Evolutionary conservation across 805 yeast genomes (phyloP).

Genomic region (Danielia reshetovae): DNA sequence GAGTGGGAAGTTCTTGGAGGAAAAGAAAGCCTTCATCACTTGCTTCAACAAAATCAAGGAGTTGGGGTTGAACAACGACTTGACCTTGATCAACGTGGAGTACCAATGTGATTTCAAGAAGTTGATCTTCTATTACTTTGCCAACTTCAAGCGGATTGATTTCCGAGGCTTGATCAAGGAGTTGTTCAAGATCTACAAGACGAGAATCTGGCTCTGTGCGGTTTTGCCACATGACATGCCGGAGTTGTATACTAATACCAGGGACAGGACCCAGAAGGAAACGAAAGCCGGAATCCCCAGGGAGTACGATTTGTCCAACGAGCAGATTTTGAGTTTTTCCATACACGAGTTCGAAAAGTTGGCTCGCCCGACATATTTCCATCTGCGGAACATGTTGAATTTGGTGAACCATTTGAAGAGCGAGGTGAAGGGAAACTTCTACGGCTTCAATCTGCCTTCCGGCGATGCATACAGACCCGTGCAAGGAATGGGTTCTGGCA

Average conservation of each 20-base stretch:
- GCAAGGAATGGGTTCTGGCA: too few species aligned
- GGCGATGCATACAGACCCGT: not conserved
- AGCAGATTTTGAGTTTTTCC: slow-evolving; percentile 39
- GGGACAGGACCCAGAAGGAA: not conserved
- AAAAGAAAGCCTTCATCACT: slow-evolving; percentile 64
- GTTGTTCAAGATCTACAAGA: slow-evolving; percentile 42
- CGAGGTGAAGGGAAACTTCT: slow-evolving; percentile 40
- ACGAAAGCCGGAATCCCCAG: not conserved
- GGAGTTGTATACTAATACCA: slow-evolving; percentile 21
- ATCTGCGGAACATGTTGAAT: slow-evolving; percentile 45
- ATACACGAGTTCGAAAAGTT: slow-evolving; percentile 41
- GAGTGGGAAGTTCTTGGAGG: slow-evolving; percentile 64
- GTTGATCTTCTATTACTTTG: slow-evolving; percentile 43
- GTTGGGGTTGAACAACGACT: slow-evolving; percentile 42
- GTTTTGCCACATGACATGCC: slow-evolving; percentile 40
- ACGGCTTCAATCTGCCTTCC: slow-evolving; percentile 29
- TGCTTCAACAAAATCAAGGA: slow-evolving; percentile 48
- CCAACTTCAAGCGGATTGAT: slow-evolving; percentile 43
- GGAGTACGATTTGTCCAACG: slow-evolving; percentile 23
- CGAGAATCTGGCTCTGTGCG: slow-evolving; percentile 47
- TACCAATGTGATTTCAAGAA: slow-evolving; percentile 44
- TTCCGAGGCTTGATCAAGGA: slow-evolving; percentile 42
- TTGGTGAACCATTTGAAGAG: slow-evolving; percentile 41
- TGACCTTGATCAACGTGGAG: slow-evolving; percentile 44
- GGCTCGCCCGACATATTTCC: slow-evolving; percentile 46